These are phyloP conservation scores for Herpetospermum pedunculosum DNA, from an alignment of 306 rosid genomes.

Conservation along the genomic window DNA sequence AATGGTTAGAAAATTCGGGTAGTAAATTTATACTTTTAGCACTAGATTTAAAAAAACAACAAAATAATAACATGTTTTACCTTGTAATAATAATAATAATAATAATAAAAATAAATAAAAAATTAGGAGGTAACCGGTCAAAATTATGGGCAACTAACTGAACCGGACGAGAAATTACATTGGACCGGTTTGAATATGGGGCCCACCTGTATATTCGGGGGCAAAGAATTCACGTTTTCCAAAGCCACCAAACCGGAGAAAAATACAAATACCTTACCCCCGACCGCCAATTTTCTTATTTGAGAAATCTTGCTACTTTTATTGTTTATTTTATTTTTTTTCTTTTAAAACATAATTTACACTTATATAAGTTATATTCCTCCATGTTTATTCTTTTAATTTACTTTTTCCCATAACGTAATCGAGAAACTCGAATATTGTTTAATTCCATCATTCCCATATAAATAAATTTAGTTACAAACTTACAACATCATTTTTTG, in stretches of 20 bases:
- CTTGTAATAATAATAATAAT: no score
- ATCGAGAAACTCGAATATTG: neutral
- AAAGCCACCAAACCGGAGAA: slow-evolving; percentile 10
- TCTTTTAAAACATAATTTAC: neutral
- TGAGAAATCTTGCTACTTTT: neutral
- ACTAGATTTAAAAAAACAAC: no score
- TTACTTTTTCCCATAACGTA: neutral
- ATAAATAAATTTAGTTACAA: neutral
- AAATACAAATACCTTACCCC: slow-evolving; percentile 57
- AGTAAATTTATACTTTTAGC: no score
- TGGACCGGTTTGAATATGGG: neutral
- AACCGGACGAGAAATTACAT: neutral
- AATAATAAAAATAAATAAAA: neutral
- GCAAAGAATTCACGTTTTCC: slow-evolving; percentile 34
- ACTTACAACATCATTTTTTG: no score
- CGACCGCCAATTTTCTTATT: slow-evolving; percentile 15
- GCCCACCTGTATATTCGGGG: slow-evolving; percentile 1
- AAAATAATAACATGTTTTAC: no score
- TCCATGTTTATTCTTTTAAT: neutral
- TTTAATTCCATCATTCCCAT: neutral
- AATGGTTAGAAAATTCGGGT: no score
- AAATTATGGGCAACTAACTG: neutral
- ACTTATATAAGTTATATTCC: neutral
- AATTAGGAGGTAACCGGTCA: neutral
- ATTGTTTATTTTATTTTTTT: no score